phyloP scores from a whole-genome alignment of 139 green algal species.

The Chlorella sp. region DNA sequence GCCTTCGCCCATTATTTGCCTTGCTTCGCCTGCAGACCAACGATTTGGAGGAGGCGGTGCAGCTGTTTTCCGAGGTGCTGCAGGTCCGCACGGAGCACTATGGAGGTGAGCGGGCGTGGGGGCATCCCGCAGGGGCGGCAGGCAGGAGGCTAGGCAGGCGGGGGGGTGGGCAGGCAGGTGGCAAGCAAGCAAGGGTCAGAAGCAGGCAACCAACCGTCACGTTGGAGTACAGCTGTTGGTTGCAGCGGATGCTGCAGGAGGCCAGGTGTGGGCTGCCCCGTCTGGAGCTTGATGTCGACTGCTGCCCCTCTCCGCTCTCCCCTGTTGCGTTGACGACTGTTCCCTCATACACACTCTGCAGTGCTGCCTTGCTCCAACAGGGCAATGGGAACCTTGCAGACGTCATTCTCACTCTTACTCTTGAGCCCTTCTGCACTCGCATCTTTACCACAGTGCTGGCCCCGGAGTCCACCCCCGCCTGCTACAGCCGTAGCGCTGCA shows the following conservation, averaged over 20 bases:
- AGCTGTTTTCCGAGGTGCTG: conserved; percentile 58
- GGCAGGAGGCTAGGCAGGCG: not conserved
- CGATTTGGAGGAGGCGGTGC: conserved; percentile 59
- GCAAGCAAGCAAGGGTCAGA: too few species aligned
- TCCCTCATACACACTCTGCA: too few species aligned
- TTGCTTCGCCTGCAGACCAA: conserved; percentile 44
- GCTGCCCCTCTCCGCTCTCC: too few species aligned
- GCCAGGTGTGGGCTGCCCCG: not conserved
- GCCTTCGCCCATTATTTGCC: not conserved
- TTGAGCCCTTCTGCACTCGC: too few species aligned
- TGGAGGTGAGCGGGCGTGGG: conserved; percentile 49
- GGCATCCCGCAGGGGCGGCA: not conserved
- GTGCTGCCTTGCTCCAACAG: too few species aligned
- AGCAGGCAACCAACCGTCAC: too few species aligned
- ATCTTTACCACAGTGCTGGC: not conserved
- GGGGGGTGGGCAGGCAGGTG: too few species aligned
- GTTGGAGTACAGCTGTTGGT: not conserved
- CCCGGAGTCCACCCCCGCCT: not conserved
- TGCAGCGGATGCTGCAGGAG: not conserved
- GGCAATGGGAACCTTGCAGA: too few species aligned
- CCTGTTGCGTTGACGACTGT: too few species aligned
- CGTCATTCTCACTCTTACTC: too few species aligned
- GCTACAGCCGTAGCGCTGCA: too few species aligned
- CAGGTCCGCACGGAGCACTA: conserved; percentile 46
- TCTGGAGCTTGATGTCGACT: not conserved